These are phyloP conservation scores for Candida vartiovaarae DNA, from an alignment of 805 yeast species.

Conservation along the genomic window DNA sequence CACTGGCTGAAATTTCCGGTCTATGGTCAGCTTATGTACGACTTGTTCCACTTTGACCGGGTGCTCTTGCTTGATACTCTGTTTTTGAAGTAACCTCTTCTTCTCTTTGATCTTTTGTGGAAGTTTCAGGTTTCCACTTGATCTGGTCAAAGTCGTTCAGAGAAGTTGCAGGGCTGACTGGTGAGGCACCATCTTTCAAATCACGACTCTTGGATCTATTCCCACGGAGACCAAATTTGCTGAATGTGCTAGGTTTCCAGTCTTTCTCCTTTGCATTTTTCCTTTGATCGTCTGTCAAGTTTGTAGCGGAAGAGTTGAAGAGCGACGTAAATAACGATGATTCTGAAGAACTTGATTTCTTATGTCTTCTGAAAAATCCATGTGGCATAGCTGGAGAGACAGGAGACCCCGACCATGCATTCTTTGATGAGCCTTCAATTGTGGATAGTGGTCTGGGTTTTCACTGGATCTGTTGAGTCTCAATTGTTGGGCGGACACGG, in stretches of 20 bases:
- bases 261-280: slow-evolving; percentile 13
- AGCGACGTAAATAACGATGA: slow-evolving; percentile 35
- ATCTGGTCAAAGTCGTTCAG: background rate
- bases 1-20: slow-evolving; percentile 32
- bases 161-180: slow-evolving; percentile 13
- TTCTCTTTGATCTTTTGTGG: background rate
- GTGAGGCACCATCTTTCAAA: slow-evolving; percentile 8
- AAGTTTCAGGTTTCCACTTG: background rate
- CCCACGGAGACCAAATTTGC: slow-evolving; percentile 16
- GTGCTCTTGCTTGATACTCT: slow-evolving; percentile 1
- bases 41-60: background rate
- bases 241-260: slow-evolving; percentile 12
- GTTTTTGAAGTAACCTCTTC: background rate
- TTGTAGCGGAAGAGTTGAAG: slow-evolving; percentile 31
- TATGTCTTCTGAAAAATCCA: slow-evolving; percentile 56
- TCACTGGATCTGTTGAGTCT: slow-evolving; percentile 1
- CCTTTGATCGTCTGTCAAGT: slow-evolving; percentile 13
- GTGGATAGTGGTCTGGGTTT: slow-evolving; percentile 30
- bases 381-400: slow-evolving; percentile 27
- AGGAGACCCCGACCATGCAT: slow-evolving; percentile 26
- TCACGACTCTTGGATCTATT: slow-evolving; percentile 14
- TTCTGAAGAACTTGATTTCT: slow-evolving; percentile 56
- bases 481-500: background rate
- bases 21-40: slow-evolving; percentile 19
- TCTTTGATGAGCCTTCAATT: slow-evolving; percentile 26